Percentiles rank a stretch among this genome's conserved stretches.
phyloP scores from a whole-genome alignment of 352 stramenopile species.

The Phytophthora europaea region DNA sequence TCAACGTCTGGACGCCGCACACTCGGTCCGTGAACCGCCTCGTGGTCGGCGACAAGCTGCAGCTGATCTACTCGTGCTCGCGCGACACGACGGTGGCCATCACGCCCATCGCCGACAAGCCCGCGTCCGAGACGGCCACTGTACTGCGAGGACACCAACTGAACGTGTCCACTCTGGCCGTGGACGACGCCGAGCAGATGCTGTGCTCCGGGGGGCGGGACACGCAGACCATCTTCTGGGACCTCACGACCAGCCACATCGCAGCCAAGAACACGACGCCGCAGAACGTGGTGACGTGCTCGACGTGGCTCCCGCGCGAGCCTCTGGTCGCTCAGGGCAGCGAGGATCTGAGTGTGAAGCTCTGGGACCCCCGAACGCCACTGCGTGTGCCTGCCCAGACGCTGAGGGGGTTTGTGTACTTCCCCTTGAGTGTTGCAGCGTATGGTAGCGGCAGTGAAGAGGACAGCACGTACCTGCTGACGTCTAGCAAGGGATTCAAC shows the following conservation, averaged over 20 bases:
- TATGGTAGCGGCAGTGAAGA: conserved; percentile 9
- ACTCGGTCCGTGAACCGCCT: conserved; percentile 71
- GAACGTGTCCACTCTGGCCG: conserved; percentile 76
- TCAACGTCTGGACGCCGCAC: conserved; percentile 63
- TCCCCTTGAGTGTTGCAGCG: conserved; percentile 70
- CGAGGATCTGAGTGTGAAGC: conserved; percentile 83
- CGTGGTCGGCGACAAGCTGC: conserved; percentile 46
- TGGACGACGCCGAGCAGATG: conserved; percentile 59
- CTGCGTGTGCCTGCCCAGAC: conserved; percentile 62
- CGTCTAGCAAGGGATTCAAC: conserved; percentile 90
- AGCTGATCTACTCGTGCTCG: conserved; percentile 80
- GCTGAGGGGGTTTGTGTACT: conserved; percentile 84
- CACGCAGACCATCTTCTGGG: conserved; percentile 86
- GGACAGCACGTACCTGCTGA: conserved; percentile 74
- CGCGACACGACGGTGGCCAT: conserved; percentile 78
- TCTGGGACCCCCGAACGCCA: conserved; percentile 77
- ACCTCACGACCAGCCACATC: conserved; percentile 59
- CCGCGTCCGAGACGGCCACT: conserved; percentile 30
- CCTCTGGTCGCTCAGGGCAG: conserved; percentile 77
- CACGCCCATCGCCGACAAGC: conserved; percentile 36
- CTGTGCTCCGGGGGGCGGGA: conserved; percentile 86
- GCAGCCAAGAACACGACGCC: conserved; percentile 74
- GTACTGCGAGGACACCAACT: conserved; percentile 62
- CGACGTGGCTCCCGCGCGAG: conserved; percentile 77
- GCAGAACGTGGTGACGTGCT: conserved; percentile 90